Evolutionary conservation across 2,329 filamentous ascomycete genomes (phyloP), one percentile per base, ranked within the genome.

Genomic region (Phaeophleospora eucalypticola): DNA sequence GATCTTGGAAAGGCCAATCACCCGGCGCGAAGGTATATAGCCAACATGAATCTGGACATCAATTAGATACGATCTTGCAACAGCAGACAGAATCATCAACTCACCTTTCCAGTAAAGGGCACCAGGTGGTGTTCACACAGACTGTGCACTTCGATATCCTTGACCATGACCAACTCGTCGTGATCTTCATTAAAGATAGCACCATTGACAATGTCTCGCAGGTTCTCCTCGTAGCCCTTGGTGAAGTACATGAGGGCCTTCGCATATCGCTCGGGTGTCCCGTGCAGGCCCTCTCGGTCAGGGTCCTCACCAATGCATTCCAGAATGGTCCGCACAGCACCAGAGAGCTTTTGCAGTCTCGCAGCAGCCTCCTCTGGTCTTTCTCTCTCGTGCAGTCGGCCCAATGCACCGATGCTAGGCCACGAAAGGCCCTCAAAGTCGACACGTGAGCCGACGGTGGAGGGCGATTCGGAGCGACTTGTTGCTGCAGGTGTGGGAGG

Each of bases 51-150:
- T 97, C 88, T 94, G 57, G 3, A n/a, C 2, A 12, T 50, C 33
- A 58, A 44, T 38, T 8, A 12, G 35, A 7, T 37, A 9, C 16
- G 24, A 8, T 36, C 10, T 18, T 19, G n/a, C 2, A 2, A 36
- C 15, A 27, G 10, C 3, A 8, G 16, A 43, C 17, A 46, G 12
- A 36, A 36, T 4, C 21, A 20, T 14, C 15, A 10, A 24, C 38
- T 74, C 17, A 90, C 88, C 81, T 95, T 97, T 61, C 93, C 93
- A 2, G 81, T 91, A 63, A 98, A 98, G 0, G 93, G 93, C 6
- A 98, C 91, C 65, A 98, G 79, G 65, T 98, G 93, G 68, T 98
- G 93, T 73, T 98, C 93, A 74, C 93, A 98, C 36, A 97, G 75
- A 54, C 86, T 91, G 69, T 89, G 95, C 10, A 97, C 81, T 65